Conservation (phyloP, 1,284 basidiomycete genomes). For the Rhodotorula sp. region DNA sequence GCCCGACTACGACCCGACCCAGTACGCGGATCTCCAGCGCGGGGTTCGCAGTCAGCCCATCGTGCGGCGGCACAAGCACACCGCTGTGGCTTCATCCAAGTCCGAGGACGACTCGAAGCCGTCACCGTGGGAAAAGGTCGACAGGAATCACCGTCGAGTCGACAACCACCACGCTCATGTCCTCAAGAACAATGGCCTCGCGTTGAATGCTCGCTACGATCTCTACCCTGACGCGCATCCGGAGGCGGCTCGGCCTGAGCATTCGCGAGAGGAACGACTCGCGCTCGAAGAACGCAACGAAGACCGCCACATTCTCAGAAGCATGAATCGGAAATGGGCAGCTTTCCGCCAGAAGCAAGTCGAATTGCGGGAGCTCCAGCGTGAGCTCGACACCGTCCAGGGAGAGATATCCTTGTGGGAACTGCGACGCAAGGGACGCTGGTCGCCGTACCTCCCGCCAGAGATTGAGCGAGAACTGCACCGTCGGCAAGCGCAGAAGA, state of each 20-base stretch:
- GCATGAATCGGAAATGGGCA: not conserved
- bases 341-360: not conserved
- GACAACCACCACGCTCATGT: not conserved
- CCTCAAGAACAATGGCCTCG: not conserved
- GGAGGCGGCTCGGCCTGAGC: too few species aligned
- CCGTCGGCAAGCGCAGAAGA: too few species aligned
- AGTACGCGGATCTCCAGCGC: not conserved
- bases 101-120: too few species aligned
- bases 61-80: not conserved
- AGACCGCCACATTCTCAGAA: not conserved
- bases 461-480: too few species aligned
- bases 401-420: not conserved
- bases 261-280: too few species aligned
- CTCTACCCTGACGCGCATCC: not conserved
- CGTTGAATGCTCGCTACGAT: not conserved
- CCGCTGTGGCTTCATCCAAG: too few species aligned
- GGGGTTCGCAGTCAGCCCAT: not conserved
- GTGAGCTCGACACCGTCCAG: not conserved
- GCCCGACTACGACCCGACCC: not conserved
- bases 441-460: too few species aligned
- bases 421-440: too few species aligned
- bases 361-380: not conserved
- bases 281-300: not conserved
- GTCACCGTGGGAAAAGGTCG: not conserved
- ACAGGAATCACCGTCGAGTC: not conserved